Base-by-base conservation (phyloP, 2,329 filamentous ascomycete genomes). In the Chaetomium strumarium region DNA sequence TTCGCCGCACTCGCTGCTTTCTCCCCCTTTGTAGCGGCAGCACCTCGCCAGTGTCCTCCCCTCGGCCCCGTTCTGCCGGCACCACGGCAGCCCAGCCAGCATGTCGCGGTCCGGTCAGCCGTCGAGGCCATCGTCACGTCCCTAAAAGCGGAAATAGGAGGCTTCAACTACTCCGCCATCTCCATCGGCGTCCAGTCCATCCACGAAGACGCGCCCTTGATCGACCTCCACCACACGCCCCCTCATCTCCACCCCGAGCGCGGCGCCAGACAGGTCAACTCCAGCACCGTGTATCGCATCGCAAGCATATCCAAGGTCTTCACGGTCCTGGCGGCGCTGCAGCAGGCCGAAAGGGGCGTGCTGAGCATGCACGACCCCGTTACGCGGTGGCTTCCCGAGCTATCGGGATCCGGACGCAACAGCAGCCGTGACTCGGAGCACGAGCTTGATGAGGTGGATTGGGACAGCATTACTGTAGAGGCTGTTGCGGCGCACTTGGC, bases 401-500 rank as follows among this genome's bases (percentile, higher is more conserved):
- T 70, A 39, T 62, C 52, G 37, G 55, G 40, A 50, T 64, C 9
- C 43, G 46, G 2, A 55, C 63, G 5, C 51, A 60, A 24, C 24
- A 24, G 24, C 24, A 24, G 24, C 24, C 24, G 24, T 24, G 24
- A 24, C 24, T 24, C 24, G 24, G 24, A 24, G 7, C 24, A 24
- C 24, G 24, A 24, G 24, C 24, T 24, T 24, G 24, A 24, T 24
- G 17, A 58, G 1, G 62, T 74, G 2, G 62, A 69, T 39, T 79
- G 75, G 75, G 68, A 76, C 34, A 70, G 74, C 10, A 64, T 79
- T 31, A 78, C 75, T 0, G 62, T 77, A 5, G 68, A 67, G 5
- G 67, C 72, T 24, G 17, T 61, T 79, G 9, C 17, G 2, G 24
- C 24, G 7, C 24, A 24, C 24, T 7, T 24, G 24, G 24, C 24